Base-by-base conservation (phyloP, 495 filamentous ascomycete species). In the Talaromyces thailandensis region DNA sequence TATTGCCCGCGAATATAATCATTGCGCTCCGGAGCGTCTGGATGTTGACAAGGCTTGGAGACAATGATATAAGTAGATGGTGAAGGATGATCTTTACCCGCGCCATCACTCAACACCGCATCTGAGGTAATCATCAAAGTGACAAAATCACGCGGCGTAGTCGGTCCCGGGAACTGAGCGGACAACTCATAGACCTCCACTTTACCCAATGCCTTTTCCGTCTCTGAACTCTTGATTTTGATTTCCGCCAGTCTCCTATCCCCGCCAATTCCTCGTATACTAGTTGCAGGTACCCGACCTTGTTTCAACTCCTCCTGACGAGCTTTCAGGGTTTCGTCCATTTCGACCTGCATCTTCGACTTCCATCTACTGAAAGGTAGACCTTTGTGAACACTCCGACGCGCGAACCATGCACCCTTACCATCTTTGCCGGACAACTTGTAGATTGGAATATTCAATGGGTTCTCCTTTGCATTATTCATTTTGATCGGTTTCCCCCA, bases 81-180 rank as follows among this genome's bases (percentile, higher is more conserved):
- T 43, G 35, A 43, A 60, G 9, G 25, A 29, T 9, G 18, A 11
- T 18, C 58, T 1, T 16, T 26, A 40, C 62, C 67, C 32, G 67
- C 63, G 8, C 61, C 68, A 8, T 68, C 68, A 43, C 67, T 65
- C 45, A 69, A 58, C 25, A 65, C 63, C 50, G 60, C 64, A 55
- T 78, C 72, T 26, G 77, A 78, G 29, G 81, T 89, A 48, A 95
- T 76, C 29, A 91, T 79, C 66, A 93, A 71, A 11, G 86, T 85
- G 31, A 96, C 85, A 73, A 97, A 97, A 68, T 96, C 94, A 68
- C 93, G 79, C 26, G 93, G 86, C 9, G 92, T 83, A 1, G 90
- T 92, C 21, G 93, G 93, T 5, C 89, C 90, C 0, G 93, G 92
- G 69, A 97, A 97, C 74, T 92, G 88, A 2, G 92, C 93, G 3